A percentile compares a stretch with the other conserved stretches of the same genome.
Conservation (phyloP, 2,329 filamentous ascomycete genomes). For the Herpotrichia juniperi region DNA sequence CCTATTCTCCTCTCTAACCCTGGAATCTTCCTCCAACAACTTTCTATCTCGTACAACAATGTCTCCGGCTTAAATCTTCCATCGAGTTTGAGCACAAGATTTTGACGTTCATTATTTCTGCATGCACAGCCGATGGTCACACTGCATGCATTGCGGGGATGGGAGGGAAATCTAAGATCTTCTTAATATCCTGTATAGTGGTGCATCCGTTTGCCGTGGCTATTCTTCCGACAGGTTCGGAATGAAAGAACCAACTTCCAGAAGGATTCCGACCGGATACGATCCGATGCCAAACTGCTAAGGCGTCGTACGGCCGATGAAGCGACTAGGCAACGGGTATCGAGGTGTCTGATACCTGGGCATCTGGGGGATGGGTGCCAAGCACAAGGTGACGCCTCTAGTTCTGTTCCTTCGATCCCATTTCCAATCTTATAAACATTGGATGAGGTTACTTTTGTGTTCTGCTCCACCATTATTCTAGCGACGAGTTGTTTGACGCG, state of each 20-base stretch:
- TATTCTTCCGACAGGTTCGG: background rate
- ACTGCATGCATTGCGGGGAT: background rate
- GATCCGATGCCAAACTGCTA: background rate
- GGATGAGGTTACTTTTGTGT: constrained; percentile 12
- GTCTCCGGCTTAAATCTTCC: background rate
- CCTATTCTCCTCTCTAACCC: background rate
- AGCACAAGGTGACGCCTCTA: background rate
- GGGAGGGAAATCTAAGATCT: background rate
- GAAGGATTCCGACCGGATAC: background rate
- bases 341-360: background rate
- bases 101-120: background rate
- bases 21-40: background rate
- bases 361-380: background rate
- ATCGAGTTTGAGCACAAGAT: background rate
- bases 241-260: background rate
- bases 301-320: too few species aligned
- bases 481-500: constrained; percentile 16
- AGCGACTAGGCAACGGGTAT: background rate
- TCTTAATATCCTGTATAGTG: constrained; percentile 3
- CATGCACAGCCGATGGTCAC: background rate
- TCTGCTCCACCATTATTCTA: constrained; percentile 12
- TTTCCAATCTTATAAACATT: background rate
- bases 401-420: constrained; percentile 11
- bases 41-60: background rate
- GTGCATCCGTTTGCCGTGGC: background rate